Base-by-base conservation (phyloP, 202 grass and related monocot species). In the Zizania palustris region DNA sequence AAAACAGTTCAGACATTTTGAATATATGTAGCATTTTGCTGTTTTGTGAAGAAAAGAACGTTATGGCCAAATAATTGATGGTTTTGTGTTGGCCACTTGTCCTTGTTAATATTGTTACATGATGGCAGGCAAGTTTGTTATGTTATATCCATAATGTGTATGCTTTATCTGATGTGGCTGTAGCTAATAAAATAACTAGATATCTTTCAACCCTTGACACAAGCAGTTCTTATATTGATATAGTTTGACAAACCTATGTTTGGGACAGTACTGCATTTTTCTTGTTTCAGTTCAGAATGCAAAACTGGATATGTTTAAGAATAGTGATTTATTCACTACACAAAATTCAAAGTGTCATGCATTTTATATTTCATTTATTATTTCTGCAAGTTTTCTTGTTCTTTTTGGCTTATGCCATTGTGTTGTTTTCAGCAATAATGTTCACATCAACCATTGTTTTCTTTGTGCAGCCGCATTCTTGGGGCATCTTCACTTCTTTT, bases 401-500 rank as follows among this genome's bases (percentile, higher is more conserved):
- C 1, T 45, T 37, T 40, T 62, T 13, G 39, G 3, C 3, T 56
- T 36, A 13, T 55, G 1, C 9, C 34, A 49, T 20, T 74, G 48
- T 28, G 28, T 28, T 2, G 2, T 28, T 28, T 28, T 28, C 28
- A 2, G 28, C 10, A n/a, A 0, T 43, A 65, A 43, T 75, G 7
- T 43, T 15, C 33, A 50, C 64, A 3, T 64, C 6, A 33, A 18
- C 38, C 12, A 62, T 63, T 70, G 59, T 80, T 58, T 56, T 73
- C 15, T 69, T 64, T 63, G 62, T 87, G 75, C 55, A 93, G 90
- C 81, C 88, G 75, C 73, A 58, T 93, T 86, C 78, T 97, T 18
- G 93, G 93, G 54, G 93, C 86, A 73, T 93, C 88, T 55, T 93
- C 91, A 72, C 79, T 93, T 38, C 54, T 89, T 22, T 69, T 97